Conservation (phyloP, 805 yeast species). For the Isabelozyma pseudorhagii region DNA sequence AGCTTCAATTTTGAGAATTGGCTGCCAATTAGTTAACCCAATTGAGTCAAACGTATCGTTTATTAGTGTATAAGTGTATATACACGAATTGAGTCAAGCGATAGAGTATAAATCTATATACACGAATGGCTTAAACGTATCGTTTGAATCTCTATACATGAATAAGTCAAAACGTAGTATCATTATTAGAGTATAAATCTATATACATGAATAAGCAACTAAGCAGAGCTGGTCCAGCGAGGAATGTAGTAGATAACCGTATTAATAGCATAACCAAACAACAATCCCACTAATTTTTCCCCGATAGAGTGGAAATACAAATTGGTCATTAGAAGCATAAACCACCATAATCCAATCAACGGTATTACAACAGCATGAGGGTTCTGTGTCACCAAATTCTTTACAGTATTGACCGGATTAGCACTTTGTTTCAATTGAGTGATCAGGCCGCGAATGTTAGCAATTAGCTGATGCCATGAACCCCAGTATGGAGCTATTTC, state of each 20-base stretch:
- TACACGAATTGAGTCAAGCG: no score
- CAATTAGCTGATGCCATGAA: slow-evolving; percentile 16
- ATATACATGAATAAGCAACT: neutral
- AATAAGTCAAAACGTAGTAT: no score
- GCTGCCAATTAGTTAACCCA: no score
- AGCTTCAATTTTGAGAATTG: no score
- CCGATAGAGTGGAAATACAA: slow-evolving; percentile 77
- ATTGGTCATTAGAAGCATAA: slow-evolving; percentile 83
- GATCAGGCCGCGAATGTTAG: neutral
- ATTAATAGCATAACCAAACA: slow-evolving; percentile 57
- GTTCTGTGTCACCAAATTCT: slow-evolving; percentile 9
- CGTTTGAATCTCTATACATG: no score
- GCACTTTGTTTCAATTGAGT: neutral
- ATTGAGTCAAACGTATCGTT: no score
- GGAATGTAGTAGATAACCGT: slow-evolving; percentile 42
- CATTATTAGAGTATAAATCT: neutral
- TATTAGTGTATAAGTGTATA: no score
- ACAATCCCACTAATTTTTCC: slow-evolving; percentile 72
- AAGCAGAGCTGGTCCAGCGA: slow-evolving; percentile 10
- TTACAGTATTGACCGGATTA: neutral
- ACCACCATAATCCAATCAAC: slow-evolving; percentile 61
- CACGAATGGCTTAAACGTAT: no score
- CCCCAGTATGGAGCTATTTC: slow-evolving; percentile 49
- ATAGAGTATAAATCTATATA: no score
- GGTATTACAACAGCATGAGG: slow-evolving; percentile 25